Conservation (phyloP, 352 stramenopile species). For the Globisporangium orthogonon region DNA sequence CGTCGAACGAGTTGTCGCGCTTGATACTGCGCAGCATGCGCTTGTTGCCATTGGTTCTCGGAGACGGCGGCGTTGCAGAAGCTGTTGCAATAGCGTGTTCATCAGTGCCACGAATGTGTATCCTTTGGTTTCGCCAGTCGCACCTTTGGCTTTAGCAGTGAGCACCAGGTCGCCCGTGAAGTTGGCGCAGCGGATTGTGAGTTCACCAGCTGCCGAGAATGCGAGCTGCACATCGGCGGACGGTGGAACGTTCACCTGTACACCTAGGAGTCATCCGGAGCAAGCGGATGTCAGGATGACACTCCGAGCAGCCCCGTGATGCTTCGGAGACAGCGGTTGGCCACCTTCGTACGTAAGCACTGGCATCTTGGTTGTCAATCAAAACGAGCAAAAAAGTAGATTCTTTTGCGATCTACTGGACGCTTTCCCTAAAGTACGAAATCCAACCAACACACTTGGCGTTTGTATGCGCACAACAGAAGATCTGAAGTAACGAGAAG, state of each 20-base stretch:
- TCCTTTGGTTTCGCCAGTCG: neutral
- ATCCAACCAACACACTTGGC: too few species aligned
- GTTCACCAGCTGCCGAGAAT: conserved; percentile 32
- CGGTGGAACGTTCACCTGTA: conserved; percentile 55
- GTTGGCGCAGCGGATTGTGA: conserved; percentile 57
- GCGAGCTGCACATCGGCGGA: conserved; percentile 47
- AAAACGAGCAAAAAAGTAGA: too few species aligned
- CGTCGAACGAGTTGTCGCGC: neutral
- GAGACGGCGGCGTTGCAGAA: neutral
- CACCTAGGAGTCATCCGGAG: too few species aligned
- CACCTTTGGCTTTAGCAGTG: conserved; percentile 2
- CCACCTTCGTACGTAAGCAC: too few species aligned
- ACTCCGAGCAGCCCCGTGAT: too few species aligned
- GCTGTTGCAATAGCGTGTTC: neutral
- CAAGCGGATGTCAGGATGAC: too few species aligned
- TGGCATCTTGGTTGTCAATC: too few species aligned
- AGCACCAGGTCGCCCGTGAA: conserved; percentile 67
- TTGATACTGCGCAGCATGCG: neutral
- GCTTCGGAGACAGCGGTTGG: too few species aligned
- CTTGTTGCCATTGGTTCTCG: neutral
- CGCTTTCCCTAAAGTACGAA: too few species aligned
- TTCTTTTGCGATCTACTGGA: too few species aligned
- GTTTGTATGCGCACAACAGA: too few species aligned
- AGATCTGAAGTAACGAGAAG: neutral
- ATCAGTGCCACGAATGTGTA: neutral